These are phyloP conservation scores for Ogataea nakhonphanomensis DNA, from an alignment of 805 yeast species.

Conservation along the genomic window DNA sequence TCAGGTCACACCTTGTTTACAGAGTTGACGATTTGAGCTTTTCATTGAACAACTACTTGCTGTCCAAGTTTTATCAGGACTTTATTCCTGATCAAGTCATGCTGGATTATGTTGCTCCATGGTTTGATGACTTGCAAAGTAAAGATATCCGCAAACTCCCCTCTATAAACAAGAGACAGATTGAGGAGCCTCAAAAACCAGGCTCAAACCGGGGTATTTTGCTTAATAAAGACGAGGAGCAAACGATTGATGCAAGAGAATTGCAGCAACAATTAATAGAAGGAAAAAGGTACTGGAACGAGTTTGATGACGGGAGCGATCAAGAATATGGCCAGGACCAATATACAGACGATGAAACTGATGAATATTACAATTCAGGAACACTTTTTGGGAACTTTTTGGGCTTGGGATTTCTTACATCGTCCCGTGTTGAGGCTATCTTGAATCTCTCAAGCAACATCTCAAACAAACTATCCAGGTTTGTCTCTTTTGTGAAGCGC, in stretches of 20 bases:
- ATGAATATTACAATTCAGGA: constrained; percentile 12
- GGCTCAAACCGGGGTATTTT: constrained; percentile 25
- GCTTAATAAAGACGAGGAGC: constrained; percentile 29
- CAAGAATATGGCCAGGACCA: constrained; percentile 38
- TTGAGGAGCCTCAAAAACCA: constrained; percentile 2
- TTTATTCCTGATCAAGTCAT: constrained; percentile 22
- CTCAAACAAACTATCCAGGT: constrained; percentile 5
- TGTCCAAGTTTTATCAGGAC: constrained; percentile 23
- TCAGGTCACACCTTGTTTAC: constrained; percentile 46
- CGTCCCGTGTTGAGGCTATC: constrained; percentile 23
- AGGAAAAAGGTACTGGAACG: constrained; percentile 56
- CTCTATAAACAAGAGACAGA: constrained; percentile 11
- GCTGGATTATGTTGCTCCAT: constrained; percentile 29
- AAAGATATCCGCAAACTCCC: constrained; percentile 47
- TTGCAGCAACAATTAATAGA: constrained; percentile 12
- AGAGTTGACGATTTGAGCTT: constrained; percentile 38
- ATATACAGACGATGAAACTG: constrained; percentile 37
- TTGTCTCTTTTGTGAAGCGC: constrained; percentile 1
- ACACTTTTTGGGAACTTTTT: constrained; percentile 21
- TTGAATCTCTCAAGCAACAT: constrained; percentile 23
- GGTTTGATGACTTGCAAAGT: constrained; percentile 28
- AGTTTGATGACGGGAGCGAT: constrained; percentile 61
- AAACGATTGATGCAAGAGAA: constrained; percentile 6
- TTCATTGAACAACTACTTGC: constrained; percentile 31
- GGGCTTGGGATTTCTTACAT: constrained; percentile 21